A percentile compares a stretch with the other conserved stretches of the same genome.
Conservation (phyloP, 2,329 filamentous ascomycete genomes). For the Rachicladosporium sp. region DNA sequence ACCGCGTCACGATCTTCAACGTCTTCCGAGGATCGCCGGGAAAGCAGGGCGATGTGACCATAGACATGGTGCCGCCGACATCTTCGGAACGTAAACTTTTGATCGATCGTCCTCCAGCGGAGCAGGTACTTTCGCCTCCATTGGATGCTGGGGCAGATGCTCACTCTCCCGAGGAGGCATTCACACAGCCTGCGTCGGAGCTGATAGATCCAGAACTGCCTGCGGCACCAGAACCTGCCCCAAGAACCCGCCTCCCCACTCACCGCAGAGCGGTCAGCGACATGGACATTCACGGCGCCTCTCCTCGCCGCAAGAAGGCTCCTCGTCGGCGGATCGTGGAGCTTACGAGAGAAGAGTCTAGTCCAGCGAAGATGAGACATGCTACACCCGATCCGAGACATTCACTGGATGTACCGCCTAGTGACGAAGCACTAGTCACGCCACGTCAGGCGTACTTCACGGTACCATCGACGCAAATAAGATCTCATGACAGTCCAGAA, state of each 20-base stretch:
- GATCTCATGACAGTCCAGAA: too few species aligned
- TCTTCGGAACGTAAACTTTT: conserved; percentile 77
- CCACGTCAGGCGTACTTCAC: too few species aligned
- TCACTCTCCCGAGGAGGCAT: conserved; percentile 18
- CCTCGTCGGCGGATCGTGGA: conserved; percentile 47
- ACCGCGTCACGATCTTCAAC: conserved; percentile 88
- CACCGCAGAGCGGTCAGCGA: conserved; percentile 9
- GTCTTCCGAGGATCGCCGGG: conserved; percentile 83
- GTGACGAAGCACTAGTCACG: too few species aligned
- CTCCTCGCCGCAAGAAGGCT: conserved; percentile 45
- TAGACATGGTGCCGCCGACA: conserved; percentile 73
- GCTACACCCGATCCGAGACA: conserved; percentile 11
- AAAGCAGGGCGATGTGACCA: conserved; percentile 78
- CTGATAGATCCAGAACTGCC: conserved; percentile 2
- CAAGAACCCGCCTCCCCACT: neutral
- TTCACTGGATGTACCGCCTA: neutral
- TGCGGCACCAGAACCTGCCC: neutral
- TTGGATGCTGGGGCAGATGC: conserved; percentile 47
- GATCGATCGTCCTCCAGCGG: conserved; percentile 67
- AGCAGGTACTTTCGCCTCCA: conserved; percentile 64
- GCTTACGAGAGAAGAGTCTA: conserved; percentile 35
- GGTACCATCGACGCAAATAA: too few species aligned
- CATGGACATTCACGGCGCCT: conserved; percentile 14
- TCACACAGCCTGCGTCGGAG: conserved; percentile 1
- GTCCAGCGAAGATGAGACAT: conserved; percentile 3